phyloP scores from a whole-genome alignment of 2,329 filamentous ascomycete species.

The Atkinsonella hypoxylon region DNA sequence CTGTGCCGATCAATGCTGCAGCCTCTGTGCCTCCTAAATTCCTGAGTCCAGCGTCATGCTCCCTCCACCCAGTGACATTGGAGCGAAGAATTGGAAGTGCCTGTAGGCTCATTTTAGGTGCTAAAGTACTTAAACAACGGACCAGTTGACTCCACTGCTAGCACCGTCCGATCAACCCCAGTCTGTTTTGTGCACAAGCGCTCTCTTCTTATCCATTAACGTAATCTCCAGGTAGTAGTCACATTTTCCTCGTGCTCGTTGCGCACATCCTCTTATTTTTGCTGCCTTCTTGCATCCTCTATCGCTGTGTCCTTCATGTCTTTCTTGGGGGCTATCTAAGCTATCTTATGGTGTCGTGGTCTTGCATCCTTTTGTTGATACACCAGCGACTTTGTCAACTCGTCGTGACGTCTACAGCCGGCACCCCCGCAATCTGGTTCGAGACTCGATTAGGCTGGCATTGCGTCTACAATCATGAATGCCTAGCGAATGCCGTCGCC shows the following conservation, averaged over 20 bases:
- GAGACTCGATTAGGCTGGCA: neutral
- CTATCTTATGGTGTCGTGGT: too few relatives aligned
- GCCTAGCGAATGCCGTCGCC: neutral
- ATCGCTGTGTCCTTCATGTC: neutral
- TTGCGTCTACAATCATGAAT: constrained; percentile 3
- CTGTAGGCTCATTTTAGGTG: too few relatives aligned
- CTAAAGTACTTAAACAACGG: neutral
- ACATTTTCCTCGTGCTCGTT: neutral
- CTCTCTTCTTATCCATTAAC: neutral
- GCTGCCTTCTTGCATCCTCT: neutral
- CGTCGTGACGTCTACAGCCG: neutral
- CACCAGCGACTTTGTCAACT: neutral
- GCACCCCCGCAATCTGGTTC: neutral
- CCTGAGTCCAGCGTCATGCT: neutral
- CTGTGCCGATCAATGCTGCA: neutral
- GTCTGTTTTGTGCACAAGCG: neutral
- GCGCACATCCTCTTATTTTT: neutral
- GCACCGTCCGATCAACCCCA: neutral
- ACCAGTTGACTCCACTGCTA: neutral
- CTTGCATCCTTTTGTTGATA: neutral
- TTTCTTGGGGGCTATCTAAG: neutral
- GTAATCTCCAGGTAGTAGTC: neutral
- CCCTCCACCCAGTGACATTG: neutral
- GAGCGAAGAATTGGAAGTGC: too few relatives aligned
- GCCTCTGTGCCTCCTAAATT: neutral